Evolutionary conservation across 1,139 yeast genomes (phyloP).

Genomic region (Blastobotrys persicus): DNA sequence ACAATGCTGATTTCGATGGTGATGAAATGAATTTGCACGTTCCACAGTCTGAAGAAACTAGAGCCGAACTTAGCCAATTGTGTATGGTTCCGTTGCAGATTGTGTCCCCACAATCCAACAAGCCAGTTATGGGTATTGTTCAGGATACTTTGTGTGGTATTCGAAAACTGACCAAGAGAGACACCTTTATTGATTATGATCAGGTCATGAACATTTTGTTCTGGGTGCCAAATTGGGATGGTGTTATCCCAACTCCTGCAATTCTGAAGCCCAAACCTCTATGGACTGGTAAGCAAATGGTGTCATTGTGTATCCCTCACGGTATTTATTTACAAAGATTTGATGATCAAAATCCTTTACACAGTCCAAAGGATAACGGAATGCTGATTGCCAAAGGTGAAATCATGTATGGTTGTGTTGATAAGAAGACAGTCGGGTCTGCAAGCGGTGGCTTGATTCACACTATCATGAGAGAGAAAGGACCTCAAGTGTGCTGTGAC

Average conservation of each 20-base stretch:
- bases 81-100: constrained; percentile 97
- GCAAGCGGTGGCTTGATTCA: constrained; percentile 98
- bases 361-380: constrained; percentile 85
- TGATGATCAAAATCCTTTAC: constrained; percentile 83
- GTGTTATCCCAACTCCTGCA: constrained; percentile 96
- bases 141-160: constrained; percentile 98
- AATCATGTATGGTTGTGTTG: constrained; percentile 94
- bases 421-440: constrained; percentile 97
- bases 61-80: constrained; percentile 91
- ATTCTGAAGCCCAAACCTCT: constrained; percentile 90
- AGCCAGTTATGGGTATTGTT: constrained; percentile 99
- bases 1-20: constrained; percentile 99
- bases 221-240: constrained; percentile 99
- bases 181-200: constrained; percentile 81
- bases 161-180: constrained; percentile 91
- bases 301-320: constrained; percentile 90
- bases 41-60: constrained; percentile 96
- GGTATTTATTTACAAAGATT: constrained; percentile 93
- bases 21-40: constrained; percentile 99
- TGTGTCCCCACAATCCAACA: constrained; percentile 96
- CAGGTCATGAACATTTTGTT: constrained; percentile 94
- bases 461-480: constrained; percentile 96
- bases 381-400: constrained; percentile 92
- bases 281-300: constrained; percentile 96
- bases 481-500: constrained; percentile 85